Conservation (phyloP, 257 asterid genomes). For the Ilex aquifolium region DNA sequence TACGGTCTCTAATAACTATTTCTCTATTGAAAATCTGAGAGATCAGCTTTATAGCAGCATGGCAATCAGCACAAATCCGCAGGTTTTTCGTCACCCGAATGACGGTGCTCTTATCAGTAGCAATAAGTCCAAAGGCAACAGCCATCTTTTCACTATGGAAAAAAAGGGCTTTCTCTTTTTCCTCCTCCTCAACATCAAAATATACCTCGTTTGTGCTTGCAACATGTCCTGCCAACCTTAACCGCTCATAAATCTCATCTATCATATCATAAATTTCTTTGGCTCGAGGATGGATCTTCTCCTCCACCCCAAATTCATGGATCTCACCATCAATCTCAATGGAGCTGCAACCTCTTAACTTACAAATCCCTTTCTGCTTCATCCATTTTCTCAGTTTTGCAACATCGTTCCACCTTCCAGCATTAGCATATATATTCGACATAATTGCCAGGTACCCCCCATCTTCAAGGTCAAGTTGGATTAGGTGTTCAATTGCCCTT, state of each 20-base stretch:
- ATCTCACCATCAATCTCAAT: conserved; percentile 20
- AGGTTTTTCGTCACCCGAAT: conserved; percentile 20
- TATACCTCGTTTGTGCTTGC: conserved; percentile 18
- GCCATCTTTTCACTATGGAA: conserved; percentile 21
- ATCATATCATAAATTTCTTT: conserved; percentile 15
- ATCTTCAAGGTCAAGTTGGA: conserved; percentile 17
- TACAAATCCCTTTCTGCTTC: conserved; percentile 18
- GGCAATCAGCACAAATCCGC: conserved; percentile 22
- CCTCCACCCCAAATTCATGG: conserved; percentile 22
- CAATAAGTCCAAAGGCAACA: conserved; percentile 21
- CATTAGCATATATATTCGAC: conserved; percentile 25
- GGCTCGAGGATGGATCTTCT: conserved; percentile 16
- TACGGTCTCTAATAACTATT: conserved; percentile 17
- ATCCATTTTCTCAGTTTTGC: conserved; percentile 14
- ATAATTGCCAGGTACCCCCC: conserved; percentile 22
- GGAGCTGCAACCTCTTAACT: conserved; percentile 16
- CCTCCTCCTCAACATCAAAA: conserved; percentile 23
- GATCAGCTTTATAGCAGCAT: conserved; percentile 19
- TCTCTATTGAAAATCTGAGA: conserved; percentile 16
- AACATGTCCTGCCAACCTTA: conserved; percentile 17
- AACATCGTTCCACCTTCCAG: conserved; percentile 20
- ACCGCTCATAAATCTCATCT: conserved; percentile 14
- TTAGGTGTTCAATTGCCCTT: conserved; percentile 18
- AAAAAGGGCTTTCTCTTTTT: conserved; percentile 18
- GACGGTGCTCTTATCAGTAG: conserved; percentile 7